Base-by-base conservation (phyloP, 257 asterid genomes). In the Petunia axillaris region DNA sequence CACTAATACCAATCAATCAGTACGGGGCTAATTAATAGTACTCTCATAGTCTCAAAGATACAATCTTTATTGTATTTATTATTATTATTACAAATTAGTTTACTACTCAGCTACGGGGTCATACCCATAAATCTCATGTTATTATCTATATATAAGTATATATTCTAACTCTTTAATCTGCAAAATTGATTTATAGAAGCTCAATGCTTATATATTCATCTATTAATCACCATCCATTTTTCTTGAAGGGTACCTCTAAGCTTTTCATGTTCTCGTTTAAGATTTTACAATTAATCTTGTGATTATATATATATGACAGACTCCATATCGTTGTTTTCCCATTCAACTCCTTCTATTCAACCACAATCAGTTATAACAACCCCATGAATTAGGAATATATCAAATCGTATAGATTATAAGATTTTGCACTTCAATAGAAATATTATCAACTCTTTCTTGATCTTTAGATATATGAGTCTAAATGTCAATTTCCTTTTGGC, bases 1-100 rank as follows among this genome's bases (percentile, higher is more conserved):
- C 77, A 50, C 60, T 71, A 71, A 48, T 71, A 35, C 13, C 13
- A 71, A 50, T 6, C 62, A 50, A 71, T 63, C 68, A 63, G 8
- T 10, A 10, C 37, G n/a, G 16, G 13, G 14, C 46, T 50, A 35
- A 35, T 35, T 71, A 71, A 46, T 71, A 15, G 41, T 48, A 48
- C 25, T 46, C 15, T 71, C 7, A 48, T 10, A 8, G 44, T 4
- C 58, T 70, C 38, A 9, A 16, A 46, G 11, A 25, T 70, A 16
- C n/a, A 2, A 9, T 25, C 43, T 39, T 64, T 8, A 40, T 1
- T 40, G 5, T 65, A 65, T 13, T 65, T 25, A 25, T 25, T 25
- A 25, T 25, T 25, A 25, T 25, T 25, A 25, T 25, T 25, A 25
- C 25, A 25, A 25, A 2, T 13, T 65, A 39, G 16, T 9, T 9